Conservation (phyloP, 305 asterid species). For the Andrographis paniculata region DNA sequence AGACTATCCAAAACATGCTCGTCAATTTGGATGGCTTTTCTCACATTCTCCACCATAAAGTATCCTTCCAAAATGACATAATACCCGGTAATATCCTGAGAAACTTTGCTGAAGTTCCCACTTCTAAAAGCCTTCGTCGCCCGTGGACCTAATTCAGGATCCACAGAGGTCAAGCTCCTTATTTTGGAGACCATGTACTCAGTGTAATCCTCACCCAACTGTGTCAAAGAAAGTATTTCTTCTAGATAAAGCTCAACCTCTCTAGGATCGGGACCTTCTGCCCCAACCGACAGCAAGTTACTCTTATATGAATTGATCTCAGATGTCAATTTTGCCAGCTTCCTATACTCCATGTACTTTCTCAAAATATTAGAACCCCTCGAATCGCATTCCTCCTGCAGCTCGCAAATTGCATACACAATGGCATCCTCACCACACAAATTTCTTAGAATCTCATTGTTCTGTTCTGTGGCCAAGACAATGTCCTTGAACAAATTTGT, state of each 20-base stretch:
- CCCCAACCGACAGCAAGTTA: constrained; percentile 58
- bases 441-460: constrained; percentile 56
- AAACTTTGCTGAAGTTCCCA: constrained; percentile 74
- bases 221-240: constrained; percentile 75
- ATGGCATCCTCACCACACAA: constrained; percentile 90
- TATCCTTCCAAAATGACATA: constrained; percentile 85
- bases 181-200: constrained; percentile 82
- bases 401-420: constrained; percentile 83
- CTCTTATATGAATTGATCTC: constrained; percentile 82
- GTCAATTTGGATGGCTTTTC: constrained; percentile 80
- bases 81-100: constrained; percentile 80
- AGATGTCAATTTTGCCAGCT: constrained; percentile 58
- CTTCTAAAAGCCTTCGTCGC: constrained; percentile 89
- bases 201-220: constrained; percentile 86
- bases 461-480: constrained; percentile 83
- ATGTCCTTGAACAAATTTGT: constrained; percentile 83
- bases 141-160: constrained; percentile 71
- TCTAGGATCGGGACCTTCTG: constrained; percentile 84
- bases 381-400: constrained; percentile 90
- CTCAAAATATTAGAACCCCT: constrained; percentile 68
- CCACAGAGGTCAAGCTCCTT: constrained; percentile 65
- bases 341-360: constrained; percentile 71
- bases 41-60: constrained; percentile 96
- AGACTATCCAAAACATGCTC: constrained; percentile 86
- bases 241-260: constrained; percentile 83